Conservation (phyloP, 306 rosid species). For the Betula pendula region DNA sequence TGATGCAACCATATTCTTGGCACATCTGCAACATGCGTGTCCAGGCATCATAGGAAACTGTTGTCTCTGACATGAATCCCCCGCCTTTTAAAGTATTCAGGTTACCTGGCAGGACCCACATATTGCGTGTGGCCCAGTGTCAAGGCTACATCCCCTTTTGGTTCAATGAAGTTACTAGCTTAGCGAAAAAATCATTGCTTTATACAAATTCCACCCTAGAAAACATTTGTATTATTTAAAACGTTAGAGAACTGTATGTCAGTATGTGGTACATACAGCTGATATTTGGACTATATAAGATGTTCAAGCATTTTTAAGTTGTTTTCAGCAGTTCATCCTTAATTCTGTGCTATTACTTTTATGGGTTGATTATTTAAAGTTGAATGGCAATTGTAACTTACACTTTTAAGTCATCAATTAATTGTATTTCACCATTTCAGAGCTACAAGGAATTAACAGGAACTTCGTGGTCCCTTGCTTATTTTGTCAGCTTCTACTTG, state of each 20-base stretch:
- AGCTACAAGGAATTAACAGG: constrained; percentile 84
- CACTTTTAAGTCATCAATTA: constrained; percentile 1
- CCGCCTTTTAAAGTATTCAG: constrained; percentile 3
- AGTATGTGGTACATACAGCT: constrained; percentile 1
- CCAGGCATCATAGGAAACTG: background rate
- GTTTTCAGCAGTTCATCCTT: constrained; percentile 19
- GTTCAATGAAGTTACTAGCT: constrained; percentile 13
- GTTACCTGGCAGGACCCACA: constrained; percentile 3
- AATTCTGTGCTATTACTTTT: background rate
- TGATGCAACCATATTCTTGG: background rate
- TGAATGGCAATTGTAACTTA: background rate
- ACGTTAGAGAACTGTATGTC: constrained; percentile 1
- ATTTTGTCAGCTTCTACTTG: constrained; percentile 89
- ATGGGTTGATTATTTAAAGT: background rate
- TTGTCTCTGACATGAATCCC: background rate
- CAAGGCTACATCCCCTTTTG: constrained; percentile 6
- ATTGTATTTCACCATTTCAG: constrained; percentile 53
- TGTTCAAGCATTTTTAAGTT: constrained; percentile 20
- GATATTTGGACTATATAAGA: constrained; percentile 20
- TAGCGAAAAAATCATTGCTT: constrained; percentile 9
- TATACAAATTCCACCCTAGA: background rate
- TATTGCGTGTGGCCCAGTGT: background rate
- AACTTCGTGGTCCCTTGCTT: constrained; percentile 63
- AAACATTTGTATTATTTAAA: background rate
- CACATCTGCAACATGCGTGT: background rate